Base-by-base conservation (phyloP, 371 early-diverging fungal genomes). In the Syncephalastrum contaminatum region DNA sequence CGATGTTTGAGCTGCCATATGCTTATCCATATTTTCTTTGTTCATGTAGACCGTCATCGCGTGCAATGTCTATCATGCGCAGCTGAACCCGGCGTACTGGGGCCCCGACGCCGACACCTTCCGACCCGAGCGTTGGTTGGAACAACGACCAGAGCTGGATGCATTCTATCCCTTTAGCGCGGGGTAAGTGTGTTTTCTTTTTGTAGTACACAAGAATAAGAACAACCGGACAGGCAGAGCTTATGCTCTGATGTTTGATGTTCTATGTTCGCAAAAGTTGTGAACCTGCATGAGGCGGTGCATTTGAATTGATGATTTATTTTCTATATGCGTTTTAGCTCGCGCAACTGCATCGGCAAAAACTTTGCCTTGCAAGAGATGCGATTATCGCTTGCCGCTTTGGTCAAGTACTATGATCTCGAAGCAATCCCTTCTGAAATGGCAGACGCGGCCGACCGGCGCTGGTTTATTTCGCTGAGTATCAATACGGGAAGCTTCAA, bases 331-430 rank as follows among this genome's bases (percentile, higher is more conserved):
- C 3, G 18, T 21, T 4, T 43, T 58, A 63, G 67, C 7, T 60
- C 73, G 19, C 60, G 78, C 22, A 72, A 73, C 53, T 77, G 78
- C 51, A 69, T 75, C 42, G 78, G 78, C 27, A 77, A 70, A 53
- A 72, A 70, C 62, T 75, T 77, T 64, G 73, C 71, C 19, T 42
- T 59, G 43, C 67, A 67, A 59, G 78, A 77, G 56, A 70, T 75
- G 70, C 70, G 73, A 20, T 43, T 77, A 2, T 42, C 60, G 21
- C 20, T 77, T 22, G 52, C 69, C 0, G 52, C 63, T 36, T 52
- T 76, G 4, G 45, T 76, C n/a, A 67, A 64, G 20, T 42, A 48
- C 16, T 71, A 58, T 50, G 60, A 62, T 6, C 47, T 71, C 16
- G 16, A 7, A 30, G 36, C 36, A 30, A 30, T 72, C 14, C 47